Evolutionary conservation across 1,284 basidiomycete species (phyloP), one percentile per base, ranked within the genome.

Genomic region (Microbotryum violaceum): DNA sequence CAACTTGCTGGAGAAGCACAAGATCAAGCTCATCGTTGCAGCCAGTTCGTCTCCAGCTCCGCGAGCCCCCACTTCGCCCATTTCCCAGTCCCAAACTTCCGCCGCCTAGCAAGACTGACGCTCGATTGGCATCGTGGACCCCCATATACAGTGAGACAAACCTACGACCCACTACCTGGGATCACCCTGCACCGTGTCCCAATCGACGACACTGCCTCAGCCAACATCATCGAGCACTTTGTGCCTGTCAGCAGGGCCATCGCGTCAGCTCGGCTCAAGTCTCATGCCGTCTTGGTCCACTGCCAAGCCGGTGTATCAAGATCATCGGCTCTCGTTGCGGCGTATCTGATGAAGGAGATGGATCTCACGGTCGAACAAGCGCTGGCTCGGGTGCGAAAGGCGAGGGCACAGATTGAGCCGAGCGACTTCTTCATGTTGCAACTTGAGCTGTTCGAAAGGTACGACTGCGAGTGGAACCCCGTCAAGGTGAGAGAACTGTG

Each of bases 271-370:
- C 67, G 73, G 14, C 68, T 70, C n/a, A 51, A 65, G 12, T 58
- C 63, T 0, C 70, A 73, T 5, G 71, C 70, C 25, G 73, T 77
- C 0, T 70, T 77, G 18, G 75, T 77, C 2, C 76, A 76, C 57
- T 77, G 76, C 53, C 75, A 77, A 57, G 75, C 76, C 0, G 75
- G 75, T 10, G 70, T 74, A 16, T 73, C 73, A 10, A 67, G 76
- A 4, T 75, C 74, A 50, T 64, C 71, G 2, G 70, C 73, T 4
- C 72, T 77, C 23, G 71, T 72, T 25, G 72, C 73, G 0, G 76
- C 76, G 10, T 77, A 75, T 56, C 65, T 77, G 10, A 77, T 77
- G 75, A 50, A 61, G 21, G 71, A 73, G 12, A 65, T 73, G 1
- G 66, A 57, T 20, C 58, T 74, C 25, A 69, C 63, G n/a, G 70